Evolutionary conservation across 495 filamentous ascomycete genomes (phyloP), one percentile per base, ranked within the genome.

Genomic region (Aspergillus diversus): DNA sequence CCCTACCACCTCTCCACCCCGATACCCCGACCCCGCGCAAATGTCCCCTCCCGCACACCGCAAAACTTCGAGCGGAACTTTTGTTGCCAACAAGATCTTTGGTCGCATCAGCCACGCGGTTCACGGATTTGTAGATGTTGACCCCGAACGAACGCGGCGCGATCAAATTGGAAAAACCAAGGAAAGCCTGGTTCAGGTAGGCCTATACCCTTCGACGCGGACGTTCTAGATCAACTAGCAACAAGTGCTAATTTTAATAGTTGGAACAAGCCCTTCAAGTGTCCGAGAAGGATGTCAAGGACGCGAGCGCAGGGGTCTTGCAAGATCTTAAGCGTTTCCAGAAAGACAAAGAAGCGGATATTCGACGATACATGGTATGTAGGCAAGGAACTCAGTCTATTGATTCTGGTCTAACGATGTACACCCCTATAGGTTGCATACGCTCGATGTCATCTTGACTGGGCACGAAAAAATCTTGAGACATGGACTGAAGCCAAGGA

Each of bases 381-480:
- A 57, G n/a, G 9, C n/a, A 50, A n/a, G n/a, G 21, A 27, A 54
- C 57, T 57, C 37, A 27, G 53, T 13, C 21, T 48, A 27, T 27
- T 27, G 2, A 50, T 33, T 33, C 51, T 7, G 37, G 58, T 62
- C 63, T 59, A 34, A 46, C 69, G 39, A 63, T 33, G n/a, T 35
- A 16, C 42, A 52, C 6, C 47, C 42, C 79, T 63, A 71, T 57
- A 98, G 94, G 84, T 97, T 65, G 90, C 92, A 50, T 99, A 97
- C 71, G 95, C 95, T 11, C 90, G 87, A 70, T 93, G 89, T 73
- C 95, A 99, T 72, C 89, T 99, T 60, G 92, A 98, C 73, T 99
- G 95, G 95, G 96, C 95, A n/a, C 92, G 89, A 74, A 95, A 95
- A 80, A 97, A 93, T 69, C 87, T 95, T 67, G 93, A 96, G 69